Conservation (phyloP, 2,329 filamentous ascomycete genomes). For the Penicillium corylophilum region DNA sequence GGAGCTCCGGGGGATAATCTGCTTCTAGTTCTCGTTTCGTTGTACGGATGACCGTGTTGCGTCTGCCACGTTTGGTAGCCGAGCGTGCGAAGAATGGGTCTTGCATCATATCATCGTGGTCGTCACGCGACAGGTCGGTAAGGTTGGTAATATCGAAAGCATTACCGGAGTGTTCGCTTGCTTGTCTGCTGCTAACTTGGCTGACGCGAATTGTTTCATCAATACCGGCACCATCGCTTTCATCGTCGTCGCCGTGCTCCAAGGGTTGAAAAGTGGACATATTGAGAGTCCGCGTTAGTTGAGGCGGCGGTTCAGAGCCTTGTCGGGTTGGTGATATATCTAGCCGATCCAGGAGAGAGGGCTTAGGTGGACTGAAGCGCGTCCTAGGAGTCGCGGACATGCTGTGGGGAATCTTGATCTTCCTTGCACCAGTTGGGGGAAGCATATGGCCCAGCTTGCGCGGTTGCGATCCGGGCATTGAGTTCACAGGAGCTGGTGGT, state of each 20-base stretch:
- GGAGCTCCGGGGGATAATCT: conserved; percentile 49
- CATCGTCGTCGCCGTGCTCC: conserved; percentile 23
- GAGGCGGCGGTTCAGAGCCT: conserved; percentile 30
- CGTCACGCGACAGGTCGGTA: conserved; percentile 31
- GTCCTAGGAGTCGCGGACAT: conserved; percentile 38
- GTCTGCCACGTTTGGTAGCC: conserved; percentile 26
- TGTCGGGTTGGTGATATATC: conserved; percentile 39
- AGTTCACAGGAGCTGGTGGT: conserved; percentile 10
- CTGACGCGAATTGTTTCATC: conserved; percentile 25
- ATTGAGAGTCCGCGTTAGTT: conserved; percentile 21
- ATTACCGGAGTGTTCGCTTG: conserved; percentile 28
- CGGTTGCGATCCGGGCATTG: conserved; percentile 19
- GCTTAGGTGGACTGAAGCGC: conserved; percentile 42
- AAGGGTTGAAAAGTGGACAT: conserved; percentile 17
- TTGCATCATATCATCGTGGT: conserved; percentile 27
- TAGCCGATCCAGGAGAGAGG: conserved; percentile 39
- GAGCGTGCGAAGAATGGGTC: conserved; percentile 33
- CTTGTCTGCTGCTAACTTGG: conserved; percentile 20
- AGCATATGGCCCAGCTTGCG: conserved; percentile 27
- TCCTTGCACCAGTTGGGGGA: conserved; percentile 26
- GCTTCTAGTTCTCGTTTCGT: conserved; percentile 38
- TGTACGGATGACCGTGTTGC: conserved; percentile 24
- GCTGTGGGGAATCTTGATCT: conserved; percentile 35
- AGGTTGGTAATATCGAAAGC: conserved; percentile 35
- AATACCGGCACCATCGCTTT: conserved; percentile 15